Base-by-base conservation (phyloP, 805 yeast species). In the Scheffersomyces amazonensis region DNA sequence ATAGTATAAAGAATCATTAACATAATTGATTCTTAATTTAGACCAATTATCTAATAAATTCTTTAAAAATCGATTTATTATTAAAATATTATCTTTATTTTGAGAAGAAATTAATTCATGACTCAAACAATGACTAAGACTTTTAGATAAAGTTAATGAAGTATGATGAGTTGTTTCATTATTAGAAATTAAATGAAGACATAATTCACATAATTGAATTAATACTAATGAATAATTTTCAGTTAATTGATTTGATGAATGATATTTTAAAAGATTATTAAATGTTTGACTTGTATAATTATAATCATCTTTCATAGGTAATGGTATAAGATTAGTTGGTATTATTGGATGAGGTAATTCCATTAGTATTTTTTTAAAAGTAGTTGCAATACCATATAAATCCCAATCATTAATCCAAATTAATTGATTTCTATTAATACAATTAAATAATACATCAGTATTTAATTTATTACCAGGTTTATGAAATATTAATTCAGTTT, bases 331-430 rank as follows among this genome's bases (percentile, higher is more conserved):
- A 13, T 63, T 62, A 3, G 75, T 58, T 2, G 83, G 75, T 16
- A 86, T 59, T 23, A 85, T 62, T 1, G 86, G 80, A 10, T 50
- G 47, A 0, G 82, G 76, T 24, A 81, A 66, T 24, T 72, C 78
- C 40, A 71, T 64, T 24, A 87, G 53, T 47, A 74, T 59, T 35
- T 68, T 54, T 48, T 73, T 73, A 51, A 67, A 67, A 16, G 60
- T 57, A 22, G 76, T 66, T 10, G 77, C 69, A n/a, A 76, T 68
- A 36, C 74, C 68, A 43, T 67, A 66, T 9, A 81, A 65, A 36
- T 78, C 79, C 68, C 78, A 80, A 52, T 80, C 83, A 37, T 67
- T 67, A 25, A 80, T 61, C 60, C 77, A 68, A 21, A 80, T 52
- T 22, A 69, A 48, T 54, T 80, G 86, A 50, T 75, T 73, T 22